Percentiles rank a stretch among this genome's conserved stretches.
These are phyloP conservation scores for Viola pubescens DNA, from an alignment of 441 rosid species.

Conservation along the genomic window DNA sequence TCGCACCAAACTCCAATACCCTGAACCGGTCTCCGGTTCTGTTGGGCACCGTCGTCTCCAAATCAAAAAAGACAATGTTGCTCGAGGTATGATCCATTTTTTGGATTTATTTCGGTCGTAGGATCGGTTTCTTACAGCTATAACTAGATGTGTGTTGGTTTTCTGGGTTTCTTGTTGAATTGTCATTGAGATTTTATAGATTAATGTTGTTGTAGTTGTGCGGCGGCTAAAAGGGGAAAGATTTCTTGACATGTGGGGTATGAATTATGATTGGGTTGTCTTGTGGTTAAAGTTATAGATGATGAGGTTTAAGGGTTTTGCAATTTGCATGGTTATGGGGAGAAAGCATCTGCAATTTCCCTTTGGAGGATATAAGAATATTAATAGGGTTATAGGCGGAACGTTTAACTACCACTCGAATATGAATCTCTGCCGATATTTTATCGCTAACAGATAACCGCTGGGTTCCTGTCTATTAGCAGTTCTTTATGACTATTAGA, in stretches of 20 bases:
- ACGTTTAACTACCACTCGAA: no score
- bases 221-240: constrained; percentile 11
- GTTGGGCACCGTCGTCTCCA: constrained; percentile 83
- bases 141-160: background rate
- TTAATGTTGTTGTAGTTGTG: background rate
- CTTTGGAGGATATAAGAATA: constrained; percentile 13
- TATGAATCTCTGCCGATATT: no score
- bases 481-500: no score
- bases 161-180: constrained; percentile 3
- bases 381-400: no score
- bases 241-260: constrained; percentile 29
- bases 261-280: constrained; percentile 22
- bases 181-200: constrained; percentile 11
- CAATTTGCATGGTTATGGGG: background rate
- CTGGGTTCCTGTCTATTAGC: no score
- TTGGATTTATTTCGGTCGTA: no score
- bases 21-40: constrained; percentile 49
- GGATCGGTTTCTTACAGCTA: background rate
- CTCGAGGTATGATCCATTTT: constrained; percentile 21
- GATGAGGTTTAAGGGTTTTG: constrained; percentile 20
- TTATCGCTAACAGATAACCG: no score
- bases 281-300: constrained; percentile 43
- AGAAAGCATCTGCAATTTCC: constrained; percentile 4
- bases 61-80: constrained; percentile 77
- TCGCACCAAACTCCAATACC: constrained; percentile 88